Base-by-base conservation (phyloP, 78 protist genomes). In the Chrysochromulina tobinii region DNA sequence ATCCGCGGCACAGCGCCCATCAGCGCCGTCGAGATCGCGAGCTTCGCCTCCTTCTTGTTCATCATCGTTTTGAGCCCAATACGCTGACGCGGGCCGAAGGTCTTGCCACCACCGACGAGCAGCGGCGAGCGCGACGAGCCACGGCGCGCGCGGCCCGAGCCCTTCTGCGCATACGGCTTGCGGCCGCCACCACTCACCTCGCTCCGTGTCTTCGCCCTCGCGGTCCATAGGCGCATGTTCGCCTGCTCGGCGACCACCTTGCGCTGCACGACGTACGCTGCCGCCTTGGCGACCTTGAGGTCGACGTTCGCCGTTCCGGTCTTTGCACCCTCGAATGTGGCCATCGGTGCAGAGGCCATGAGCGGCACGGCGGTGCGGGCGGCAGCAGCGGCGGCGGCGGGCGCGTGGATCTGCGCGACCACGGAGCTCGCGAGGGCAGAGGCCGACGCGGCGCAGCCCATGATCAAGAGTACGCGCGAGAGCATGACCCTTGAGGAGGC, bases 111-210 rank as follows among this genome's bases (percentile, higher is more conserved):
- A 17, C 84, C 93, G n/a, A 18, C n/a, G 51, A 67, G 20, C n/a
- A 81, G 81, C 53, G 89, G 89, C 21, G 89, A 50, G 66, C 93
- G 93, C 15, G n/a, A 54, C 51, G 81, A 51, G 27, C 93, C 93
- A 8, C 87, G 93, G 14, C 93, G 87, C n/a, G 93, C 93, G 53
- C 61, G 20, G 21, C 93, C 93, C 8, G 90, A 54, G 66, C 81
- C 85, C 93, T 91, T 91, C 69, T 91, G 93, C 61, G 66, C 23
- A 51, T 54, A 57, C 3, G 79, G 83, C 90, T 91, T 91, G 50
- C 83, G 77, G n/a, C 81, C 79, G 21, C 81, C 85, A 18, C 93
- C 93, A 17, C 75, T 61, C 21, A 91, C 93, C 61, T 91, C 93
- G 15, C 27, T 7, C 66, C 83, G 77, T 5, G 90, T 85, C 53